phyloP scores from a whole-genome alignment of 2,329 filamentous ascomycete species.

The Diaporthe aspalathi region DNA sequence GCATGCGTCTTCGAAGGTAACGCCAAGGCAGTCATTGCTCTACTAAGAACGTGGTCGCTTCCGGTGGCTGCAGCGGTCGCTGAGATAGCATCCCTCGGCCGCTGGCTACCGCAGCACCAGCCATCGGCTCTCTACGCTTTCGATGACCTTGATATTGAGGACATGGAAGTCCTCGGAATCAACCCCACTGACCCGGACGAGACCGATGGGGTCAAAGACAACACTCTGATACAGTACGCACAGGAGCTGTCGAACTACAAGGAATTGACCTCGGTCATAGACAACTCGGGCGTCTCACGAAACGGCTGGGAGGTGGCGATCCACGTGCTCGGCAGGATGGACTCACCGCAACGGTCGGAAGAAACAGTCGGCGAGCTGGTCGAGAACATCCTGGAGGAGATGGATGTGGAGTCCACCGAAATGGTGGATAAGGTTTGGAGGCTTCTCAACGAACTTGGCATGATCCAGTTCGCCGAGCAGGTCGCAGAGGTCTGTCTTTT shows the following conservation, averaged over 20 bases:
- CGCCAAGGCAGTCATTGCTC: slow-evolving; percentile 77
- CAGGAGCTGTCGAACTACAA: slow-evolving; percentile 70
- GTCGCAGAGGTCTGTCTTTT: slow-evolving; percentile 76
- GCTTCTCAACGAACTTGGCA: slow-evolving; percentile 80
- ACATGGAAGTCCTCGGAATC: slow-evolving; percentile 84
- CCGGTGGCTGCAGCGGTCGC: slow-evolving; percentile 81
- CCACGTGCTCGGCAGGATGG: slow-evolving; percentile 82
- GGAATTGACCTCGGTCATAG: slow-evolving; percentile 54
- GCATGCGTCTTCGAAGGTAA: slow-evolving; percentile 88
- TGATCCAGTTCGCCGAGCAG: slow-evolving; percentile 81
- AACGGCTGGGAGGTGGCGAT: slow-evolving; percentile 94
- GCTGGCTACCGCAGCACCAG: slow-evolving; percentile 78
- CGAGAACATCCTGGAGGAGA: slow-evolving; percentile 68
- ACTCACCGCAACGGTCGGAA: slow-evolving; percentile 77
- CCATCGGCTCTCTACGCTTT: slow-evolving; percentile 66
- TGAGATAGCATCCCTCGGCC: slow-evolving; percentile 84
- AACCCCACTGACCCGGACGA: slow-evolving; percentile 68
- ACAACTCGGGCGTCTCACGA: slow-evolving; percentile 52
- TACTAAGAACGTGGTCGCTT: slow-evolving; percentile 84
- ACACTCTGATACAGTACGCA: slow-evolving; percentile 81
- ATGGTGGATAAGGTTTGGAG: slow-evolving; percentile 86
- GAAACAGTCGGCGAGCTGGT: slow-evolving; percentile 80
- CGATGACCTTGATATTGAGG: slow-evolving; percentile 81
- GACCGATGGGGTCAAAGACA: slow-evolving; percentile 78
- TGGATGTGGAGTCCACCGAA: slow-evolving; percentile 73